phyloP scores from a whole-genome alignment of 2,329 filamentous ascomycete genomes.

The Botrytis porri region DNA sequence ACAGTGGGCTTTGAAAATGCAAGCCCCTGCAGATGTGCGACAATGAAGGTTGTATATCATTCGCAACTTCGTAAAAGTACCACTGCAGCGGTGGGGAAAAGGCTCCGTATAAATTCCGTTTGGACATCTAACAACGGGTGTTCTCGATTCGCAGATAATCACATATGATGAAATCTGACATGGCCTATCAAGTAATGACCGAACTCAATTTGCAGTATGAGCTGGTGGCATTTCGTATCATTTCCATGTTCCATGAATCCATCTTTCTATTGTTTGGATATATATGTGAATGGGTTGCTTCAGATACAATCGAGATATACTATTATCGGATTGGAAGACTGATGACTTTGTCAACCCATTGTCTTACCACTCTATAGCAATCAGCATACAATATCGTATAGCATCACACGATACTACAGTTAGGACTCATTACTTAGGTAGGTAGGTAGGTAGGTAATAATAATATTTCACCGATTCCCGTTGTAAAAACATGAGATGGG shows the following conservation, averaged over 20 bases:
- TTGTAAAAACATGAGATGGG: neutral
- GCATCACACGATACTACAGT: neutral
- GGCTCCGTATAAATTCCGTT: slow-evolving; percentile 6
- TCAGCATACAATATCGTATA: neutral
- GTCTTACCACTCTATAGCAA: neutral
- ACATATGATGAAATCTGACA: neutral
- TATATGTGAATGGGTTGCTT: neutral
- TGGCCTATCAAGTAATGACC: neutral
- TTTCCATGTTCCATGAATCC: neutral
- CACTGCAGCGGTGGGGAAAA: neutral
- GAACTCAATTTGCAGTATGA: neutral
- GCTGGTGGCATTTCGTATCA: neutral
- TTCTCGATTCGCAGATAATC: neutral
- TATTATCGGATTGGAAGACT: neutral
- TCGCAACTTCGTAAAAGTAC: neutral
- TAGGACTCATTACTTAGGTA: neutral
- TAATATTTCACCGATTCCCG: neutral
- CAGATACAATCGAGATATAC: neutral
- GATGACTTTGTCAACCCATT: neutral
- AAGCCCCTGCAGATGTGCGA: neutral
- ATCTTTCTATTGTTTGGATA: neutral
- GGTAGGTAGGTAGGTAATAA: neutral
- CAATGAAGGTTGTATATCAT: neutral
- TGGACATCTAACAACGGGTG: neutral
- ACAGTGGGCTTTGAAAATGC: neutral